Evolutionary conservation across 768 basidiomycete species (phyloP).

Genomic region (Russula brevipes): DNA sequence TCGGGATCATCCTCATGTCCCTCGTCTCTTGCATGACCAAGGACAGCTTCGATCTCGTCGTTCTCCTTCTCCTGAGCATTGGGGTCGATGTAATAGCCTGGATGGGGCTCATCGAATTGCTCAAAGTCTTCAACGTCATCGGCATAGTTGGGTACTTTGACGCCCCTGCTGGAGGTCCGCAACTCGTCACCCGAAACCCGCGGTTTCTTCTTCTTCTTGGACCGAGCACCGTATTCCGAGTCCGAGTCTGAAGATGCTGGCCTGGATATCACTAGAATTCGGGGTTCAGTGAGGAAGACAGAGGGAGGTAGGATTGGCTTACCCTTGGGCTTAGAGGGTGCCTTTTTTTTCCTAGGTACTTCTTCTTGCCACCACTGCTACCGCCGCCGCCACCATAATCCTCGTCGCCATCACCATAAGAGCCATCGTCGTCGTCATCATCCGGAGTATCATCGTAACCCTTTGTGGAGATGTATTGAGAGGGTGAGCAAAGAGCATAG

Average conservation of each 20-base stretch:
- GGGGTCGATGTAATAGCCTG: conserved; percentile 51
- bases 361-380: conserved; percentile 49
- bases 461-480: conserved; percentile 34
- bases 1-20: conserved; percentile 67
- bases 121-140: conserved; percentile 65
- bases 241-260: conserved; percentile 71
- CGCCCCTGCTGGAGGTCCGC: conserved; percentile 70
- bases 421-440: conserved; percentile 52
- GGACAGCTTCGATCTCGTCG: conserved; percentile 89
- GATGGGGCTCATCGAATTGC: conserved; percentile 68
- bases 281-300: conserved; percentile 19
- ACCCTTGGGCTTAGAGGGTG: conserved; percentile 58
- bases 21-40: conserved; percentile 83
- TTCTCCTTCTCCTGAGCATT: conserved; percentile 50
- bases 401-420: conserved; percentile 75
- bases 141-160: conserved; percentile 77
- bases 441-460: conserved; percentile 51
- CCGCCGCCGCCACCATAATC: conserved; percentile 47
- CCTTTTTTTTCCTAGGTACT: conserved; percentile 63
- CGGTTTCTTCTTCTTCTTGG: conserved; percentile 80
- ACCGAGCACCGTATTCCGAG: conserved; percentile 80
- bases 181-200: conserved; percentile 58
- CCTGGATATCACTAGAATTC: conserved; percentile 39
- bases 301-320: conserved; percentile 19
- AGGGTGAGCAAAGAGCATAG: conserved; percentile 27